phyloP scores from a whole-genome alignment of 1,284 basidiomycete species.

The Leccinum subspadiceum region DNA sequence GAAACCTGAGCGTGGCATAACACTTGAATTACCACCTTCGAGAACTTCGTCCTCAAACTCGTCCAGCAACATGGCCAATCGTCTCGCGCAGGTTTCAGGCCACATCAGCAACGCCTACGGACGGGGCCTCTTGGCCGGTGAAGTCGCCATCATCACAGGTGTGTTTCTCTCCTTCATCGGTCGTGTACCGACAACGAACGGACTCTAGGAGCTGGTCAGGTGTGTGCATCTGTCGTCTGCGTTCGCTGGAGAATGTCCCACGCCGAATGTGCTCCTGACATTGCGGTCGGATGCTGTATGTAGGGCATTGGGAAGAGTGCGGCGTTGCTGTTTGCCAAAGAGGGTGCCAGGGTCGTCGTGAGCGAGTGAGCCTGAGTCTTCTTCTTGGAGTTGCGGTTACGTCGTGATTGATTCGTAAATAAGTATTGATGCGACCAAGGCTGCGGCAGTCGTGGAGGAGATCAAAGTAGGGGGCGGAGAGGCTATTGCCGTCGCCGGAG shows the following conservation, averaged over 20 bases:
- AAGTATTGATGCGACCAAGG: conserved; percentile 68
- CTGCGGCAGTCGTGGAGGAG: conserved; percentile 66
- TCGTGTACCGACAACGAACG: background rate
- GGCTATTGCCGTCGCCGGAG: conserved; percentile 68
- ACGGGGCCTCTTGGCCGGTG: conserved; percentile 68
- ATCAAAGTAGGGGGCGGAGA: conserved; percentile 74
- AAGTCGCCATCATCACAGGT: conserved; percentile 87
- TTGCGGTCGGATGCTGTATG: background rate
- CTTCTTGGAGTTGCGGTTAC: background rate
- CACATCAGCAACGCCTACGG: conserved; percentile 61
- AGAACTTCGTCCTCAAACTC: background rate
- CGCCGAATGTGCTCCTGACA: background rate
- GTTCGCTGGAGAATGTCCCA: background rate
- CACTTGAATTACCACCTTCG: no score
- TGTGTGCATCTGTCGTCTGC: conserved; percentile 28
- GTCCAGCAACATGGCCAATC: conserved; percentile 49
- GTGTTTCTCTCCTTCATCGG: conserved; percentile 17
- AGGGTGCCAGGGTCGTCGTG: conserved; percentile 85
- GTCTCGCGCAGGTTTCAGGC: conserved; percentile 68
- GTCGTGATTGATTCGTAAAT: conserved; percentile 5
- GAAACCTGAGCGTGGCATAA: no score
- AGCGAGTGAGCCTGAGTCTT: conserved; percentile 58
- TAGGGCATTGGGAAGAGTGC: conserved; percentile 75
- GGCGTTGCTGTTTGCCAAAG: conserved; percentile 78
- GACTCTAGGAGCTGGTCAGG: conserved; percentile 68